Evolutionary conservation across 768 basidiomycete genomes (phyloP).

Genomic region (Tubosaeta brunneosetosa): DNA sequence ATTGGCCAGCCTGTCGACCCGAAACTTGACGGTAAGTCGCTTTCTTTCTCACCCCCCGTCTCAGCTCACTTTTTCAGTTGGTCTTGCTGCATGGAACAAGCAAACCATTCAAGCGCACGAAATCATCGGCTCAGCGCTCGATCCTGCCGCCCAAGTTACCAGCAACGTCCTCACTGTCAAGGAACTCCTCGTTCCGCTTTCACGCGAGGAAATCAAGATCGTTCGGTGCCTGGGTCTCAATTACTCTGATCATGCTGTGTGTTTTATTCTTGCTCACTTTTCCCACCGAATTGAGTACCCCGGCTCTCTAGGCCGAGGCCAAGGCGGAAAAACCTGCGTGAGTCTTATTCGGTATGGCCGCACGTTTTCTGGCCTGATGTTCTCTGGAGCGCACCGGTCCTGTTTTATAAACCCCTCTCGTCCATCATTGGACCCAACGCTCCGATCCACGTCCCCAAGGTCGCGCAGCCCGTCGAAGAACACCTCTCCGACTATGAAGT

Average conservation of each 20-base stretch:
- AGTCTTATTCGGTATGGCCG: conserved; percentile 16
- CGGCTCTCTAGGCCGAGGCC: conserved; percentile 52
- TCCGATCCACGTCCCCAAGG: conserved; percentile 59
- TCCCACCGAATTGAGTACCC: neutral
- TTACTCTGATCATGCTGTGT: conserved; percentile 78
- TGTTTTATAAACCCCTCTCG: conserved; percentile 76
- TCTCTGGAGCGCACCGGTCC: conserved; percentile 53
- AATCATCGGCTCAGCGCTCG: conserved; percentile 65
- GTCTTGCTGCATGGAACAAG: conserved; percentile 49
- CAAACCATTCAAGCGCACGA: conserved; percentile 63
- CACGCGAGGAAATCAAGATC: conserved; percentile 59
- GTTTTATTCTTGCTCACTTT: conserved; percentile 15
- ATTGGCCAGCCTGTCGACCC: conserved; percentile 73
- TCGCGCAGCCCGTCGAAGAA: conserved; percentile 62
- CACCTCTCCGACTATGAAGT: conserved; percentile 82
- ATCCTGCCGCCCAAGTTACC: conserved; percentile 61
- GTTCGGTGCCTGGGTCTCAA: conserved; percentile 79
- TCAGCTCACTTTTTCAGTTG: conserved; percentile 41
- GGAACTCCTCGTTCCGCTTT: conserved; percentile 63
- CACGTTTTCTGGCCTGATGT: neutral
- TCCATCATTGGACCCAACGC: conserved; percentile 69
- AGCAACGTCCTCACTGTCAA: conserved; percentile 63
- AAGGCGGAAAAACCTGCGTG: conserved; percentile 62
- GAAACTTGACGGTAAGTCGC: conserved; percentile 52
- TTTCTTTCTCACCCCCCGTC: neutral